Evolutionary conservation across 176 grass and related monocot genomes (phyloP).

Genomic region (Rhynchospora pubera): DNA sequence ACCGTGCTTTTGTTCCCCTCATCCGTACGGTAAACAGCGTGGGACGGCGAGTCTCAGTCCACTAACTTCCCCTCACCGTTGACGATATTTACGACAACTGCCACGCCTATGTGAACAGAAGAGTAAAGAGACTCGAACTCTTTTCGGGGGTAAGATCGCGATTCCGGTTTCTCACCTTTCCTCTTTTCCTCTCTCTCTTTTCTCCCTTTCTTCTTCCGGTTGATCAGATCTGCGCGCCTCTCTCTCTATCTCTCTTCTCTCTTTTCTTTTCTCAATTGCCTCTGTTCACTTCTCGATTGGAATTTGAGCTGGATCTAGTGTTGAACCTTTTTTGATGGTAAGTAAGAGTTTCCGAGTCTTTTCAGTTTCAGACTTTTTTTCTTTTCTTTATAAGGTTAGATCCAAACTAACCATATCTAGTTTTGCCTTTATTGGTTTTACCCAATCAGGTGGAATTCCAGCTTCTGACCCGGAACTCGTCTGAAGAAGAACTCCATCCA

Average conservation of each 20-base stretch:
- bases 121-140: neutral
- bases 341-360: neutral
- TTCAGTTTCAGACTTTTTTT: neutral
- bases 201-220: neutral
- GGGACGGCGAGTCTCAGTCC: conserved; percentile 19
- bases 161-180: neutral
- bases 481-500: too few relatives aligned
- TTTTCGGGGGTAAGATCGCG: neutral
- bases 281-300: neutral
- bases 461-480: neutral
- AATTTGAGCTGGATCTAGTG: conserved; percentile 12
- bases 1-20: conserved; percentile 17
- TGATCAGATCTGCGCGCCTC: conserved; percentile 18
- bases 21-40: conserved; percentile 28
- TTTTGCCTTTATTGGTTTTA: neutral
- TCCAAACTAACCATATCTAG: conserved; percentile 10
- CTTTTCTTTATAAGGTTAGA: conserved; percentile 12
- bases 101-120: neutral
- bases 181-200: neutral
- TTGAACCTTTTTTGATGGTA: neutral
- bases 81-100: conserved; percentile 31
- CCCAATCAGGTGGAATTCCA: neutral
- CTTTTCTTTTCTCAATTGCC: neutral
- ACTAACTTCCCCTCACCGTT: neutral
- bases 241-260: neutral